Base-by-base conservation (phyloP, 2,329 filamentous ascomycete genomes). In the Tolypocladium sp. region DNA sequence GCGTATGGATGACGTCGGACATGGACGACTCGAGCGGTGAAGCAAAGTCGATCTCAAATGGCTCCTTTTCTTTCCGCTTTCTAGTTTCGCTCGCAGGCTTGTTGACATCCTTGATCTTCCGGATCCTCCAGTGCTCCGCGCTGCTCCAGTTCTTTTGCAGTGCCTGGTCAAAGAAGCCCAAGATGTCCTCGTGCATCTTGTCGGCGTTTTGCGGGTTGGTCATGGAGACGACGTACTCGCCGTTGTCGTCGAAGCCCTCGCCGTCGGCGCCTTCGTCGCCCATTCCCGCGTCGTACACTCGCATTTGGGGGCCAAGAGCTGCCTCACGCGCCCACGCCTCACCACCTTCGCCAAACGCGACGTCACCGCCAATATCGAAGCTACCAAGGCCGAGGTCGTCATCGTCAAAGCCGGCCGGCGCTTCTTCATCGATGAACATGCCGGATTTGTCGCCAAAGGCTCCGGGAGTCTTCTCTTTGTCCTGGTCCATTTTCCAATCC, bases 51-150 rank as follows among this genome's bases (percentile, higher is more conserved):
- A 99, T 96, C 69, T 94, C 89, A 69, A 99, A 99, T 0, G 90
- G 89, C 70, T 97, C 93, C 74, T 97, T 99, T 73, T 97, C 94
- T 73, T 97, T 97, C 63, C 92, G 85, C 67, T 87, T 85, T 63
- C 83, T 87, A 68, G 73, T 82, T 57, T 76, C 73, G 17, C 83
- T 79, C 10, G 82, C 77, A 9, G 85, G 80, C 73, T 92, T 92
- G 67, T 79, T 82, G 68, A 81, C 76, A 63, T 88, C 85, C 69
- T 97, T 97, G 73, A 99, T 94, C 69, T 92, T 91, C 63, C 90
- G 84, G 70, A 99, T 97, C 65, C 93, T 88, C 94, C 94, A 99
- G 74, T 99, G 94, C 72, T 97, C 94, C n/a, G 94, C 93, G 55
- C 92, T 95, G 7, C 89, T 88, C 93, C 94, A 99, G 69, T 97